Evolutionary conservation across 1,284 basidiomycete species (phyloP), one percentile per base, ranked within the genome.

Genomic region (Austroboletus novae-zelandiae): DNA sequence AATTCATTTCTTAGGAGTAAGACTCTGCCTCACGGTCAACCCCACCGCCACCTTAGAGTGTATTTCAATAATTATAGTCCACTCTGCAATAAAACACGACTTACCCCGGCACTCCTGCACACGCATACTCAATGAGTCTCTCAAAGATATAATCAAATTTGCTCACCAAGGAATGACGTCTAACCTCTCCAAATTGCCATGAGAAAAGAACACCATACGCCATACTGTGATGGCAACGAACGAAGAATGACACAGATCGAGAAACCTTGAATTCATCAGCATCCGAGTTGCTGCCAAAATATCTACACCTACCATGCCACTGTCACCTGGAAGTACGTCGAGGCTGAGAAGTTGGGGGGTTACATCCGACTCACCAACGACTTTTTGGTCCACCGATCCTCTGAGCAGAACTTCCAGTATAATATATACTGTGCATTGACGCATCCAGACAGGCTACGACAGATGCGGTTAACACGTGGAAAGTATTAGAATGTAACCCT

Each of bases 61-160:
- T 29, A 32, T 11, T 20, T 57, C 27, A 58, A 32, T 27, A 27
- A 25, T 36, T 3, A 9, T 39, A 4, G 13, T 13, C 23, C n/a
- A 30, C 2, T 20, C 9, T 25, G 7, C 4, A 35, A 25, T 15
- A 13, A 40, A 29, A 15, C 14, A 27, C 15, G 18, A 53, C 61
- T 27, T 45, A 62, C 64, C 34, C 64, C 62, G 6, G 66, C 51
- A 9, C 61, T 65, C 61, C 61, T 62, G 20, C 15, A n/a, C 9
- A 31, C 6, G 15, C 35, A 39, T 15, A n/a, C 9, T 36, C 18
- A 27, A 37, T 42, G 13, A 50, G 40, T 17, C 27, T 15, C 9
- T 3, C 34, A 1, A 4, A 43, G 40, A 17, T 1, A 11, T 14
- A 23, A 31, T 29, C 1, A 18, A 4, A 15, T 14, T 5, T 11